Base-by-base conservation (phyloP, 192 early-diverging fungal species). In the Umbelopsis sp. region DNA sequence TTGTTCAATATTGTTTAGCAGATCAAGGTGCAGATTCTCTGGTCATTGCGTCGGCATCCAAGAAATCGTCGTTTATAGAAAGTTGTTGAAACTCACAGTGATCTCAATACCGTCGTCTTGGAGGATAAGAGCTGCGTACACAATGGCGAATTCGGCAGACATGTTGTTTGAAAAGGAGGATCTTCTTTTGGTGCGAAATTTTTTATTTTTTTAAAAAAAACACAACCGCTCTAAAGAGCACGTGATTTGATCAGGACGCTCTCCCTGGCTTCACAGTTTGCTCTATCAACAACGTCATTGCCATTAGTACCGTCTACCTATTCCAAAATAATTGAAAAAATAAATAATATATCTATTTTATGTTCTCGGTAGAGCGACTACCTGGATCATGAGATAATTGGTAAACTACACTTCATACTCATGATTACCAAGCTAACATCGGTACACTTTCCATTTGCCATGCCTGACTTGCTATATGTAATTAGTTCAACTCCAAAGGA, bases 121-220 rank as follows among this genome's bases (percentile, higher is more conserved):
- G 76, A 99, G 96, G 89, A 98, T 98, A 75, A 99, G 92, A 56
- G 97, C 89, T 72, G 97, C 94, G 91, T 97, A 97, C 65, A 91
- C 91, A 84, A 93, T 88, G 80, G 96, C 96, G 75, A 90, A 87
- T 86, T 98, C 95, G 77, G 90, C 78, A 80, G 77, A 79, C 75
- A 77, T 77, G 56, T 62, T 62, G 24, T 26, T 62, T 62, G n/a
- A 31, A 62, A 62, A 62, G 56, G 26, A 62, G 31, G 56, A 62
- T 11, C 56, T 26, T 34, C 25, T 49, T 20, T 31, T 0, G 17
- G 1, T 29, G 26, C 56, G 56, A 62, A 62, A 62, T 29, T 62
- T 49, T 49, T 49, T 6, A 49, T n/a, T 49, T 49, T 34, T 11
- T 14, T 2, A 17, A 62, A 62, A 32, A 62, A 62, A 62, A 62